Percentiles rank a stretch among this genome's conserved stretches.
Evolutionary conservation across 192 early-diverging fungal genomes (phyloP).

Genomic region (Coemansia sp.): DNA sequence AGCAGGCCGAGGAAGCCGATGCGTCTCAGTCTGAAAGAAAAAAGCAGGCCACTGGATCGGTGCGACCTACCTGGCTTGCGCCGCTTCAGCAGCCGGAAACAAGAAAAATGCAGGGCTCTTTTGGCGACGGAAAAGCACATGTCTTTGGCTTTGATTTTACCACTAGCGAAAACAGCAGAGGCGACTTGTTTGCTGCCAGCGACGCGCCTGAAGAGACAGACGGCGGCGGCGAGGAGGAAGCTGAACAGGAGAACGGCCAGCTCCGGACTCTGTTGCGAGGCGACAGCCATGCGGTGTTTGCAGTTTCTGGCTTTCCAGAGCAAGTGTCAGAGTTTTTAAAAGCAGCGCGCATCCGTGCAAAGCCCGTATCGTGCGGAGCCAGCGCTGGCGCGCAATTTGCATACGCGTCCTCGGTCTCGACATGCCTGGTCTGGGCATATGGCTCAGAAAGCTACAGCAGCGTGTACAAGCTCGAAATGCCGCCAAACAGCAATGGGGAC

Average conservation of each 20-base stretch:
- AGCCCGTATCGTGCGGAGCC: conserved; percentile 18
- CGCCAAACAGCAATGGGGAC: conserved; percentile 10
- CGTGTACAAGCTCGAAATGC: conserved; percentile 39
- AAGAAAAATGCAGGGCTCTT: neutral
- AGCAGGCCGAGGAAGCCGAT: neutral
- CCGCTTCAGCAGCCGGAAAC: neutral
- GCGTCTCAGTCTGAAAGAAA: conserved; percentile 9
- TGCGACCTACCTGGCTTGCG: conserved; percentile 17
- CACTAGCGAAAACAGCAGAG: neutral
- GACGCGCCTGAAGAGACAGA: neutral
- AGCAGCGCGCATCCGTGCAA: conserved; percentile 4
- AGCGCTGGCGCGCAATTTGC: conserved; percentile 18
- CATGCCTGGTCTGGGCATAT: conserved; percentile 41
- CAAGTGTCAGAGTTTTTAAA: conserved; percentile 3
- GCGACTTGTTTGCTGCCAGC: neutral
- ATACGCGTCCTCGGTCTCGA: conserved; percentile 27
- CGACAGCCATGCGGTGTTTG: conserved; percentile 37
- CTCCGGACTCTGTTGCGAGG: conserved; percentile 25
- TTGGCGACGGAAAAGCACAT: neutral
- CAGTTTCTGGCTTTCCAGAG: conserved; percentile 21
- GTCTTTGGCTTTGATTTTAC: neutral
- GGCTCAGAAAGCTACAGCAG: neutral
- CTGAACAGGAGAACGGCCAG: neutral
- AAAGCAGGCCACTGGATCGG: conserved; percentile 11
- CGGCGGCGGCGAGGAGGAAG: neutral